phyloP scores from a whole-genome alignment of 441 rosid genomes.

The Aquilaria agallochum region DNA sequence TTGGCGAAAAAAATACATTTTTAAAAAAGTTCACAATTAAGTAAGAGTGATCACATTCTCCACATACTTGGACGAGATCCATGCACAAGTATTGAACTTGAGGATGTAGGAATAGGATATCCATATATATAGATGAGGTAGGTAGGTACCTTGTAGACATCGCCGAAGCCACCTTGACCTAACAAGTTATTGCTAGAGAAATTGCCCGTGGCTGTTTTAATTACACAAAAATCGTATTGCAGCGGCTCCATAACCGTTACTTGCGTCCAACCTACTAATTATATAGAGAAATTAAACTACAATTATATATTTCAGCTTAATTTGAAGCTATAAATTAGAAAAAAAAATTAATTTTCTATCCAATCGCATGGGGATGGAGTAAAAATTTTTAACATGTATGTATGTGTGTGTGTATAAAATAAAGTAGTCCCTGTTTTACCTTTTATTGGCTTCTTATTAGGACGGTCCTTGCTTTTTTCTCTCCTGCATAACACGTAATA shows the following conservation, averaged over 20 bases:
- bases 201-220: constrained; percentile 20
- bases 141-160: constrained; percentile 25
- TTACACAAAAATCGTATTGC: constrained; percentile 16
- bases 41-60: too few relatives aligned
- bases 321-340: too few relatives aligned
- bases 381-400: not conserved
- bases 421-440: too few relatives aligned
- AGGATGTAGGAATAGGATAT: too few relatives aligned
- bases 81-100: too few relatives aligned
- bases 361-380: not conserved
- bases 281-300: not conserved
- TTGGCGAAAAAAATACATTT: too few relatives aligned
- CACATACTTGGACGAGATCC: too few relatives aligned
- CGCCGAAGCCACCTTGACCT: constrained; percentile 35
- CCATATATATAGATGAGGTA: too few relatives aligned
- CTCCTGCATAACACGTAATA: constrained; percentile 6
- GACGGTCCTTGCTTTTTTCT: constrained; percentile 14
- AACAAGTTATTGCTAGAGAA: constrained; percentile 23
- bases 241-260: constrained; percentile 17
- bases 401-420: too few relatives aligned
- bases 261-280: constrained; percentile 1
- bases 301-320: too few relatives aligned
- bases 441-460: constrained; percentile 4
- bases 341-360: too few relatives aligned
- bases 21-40: too few relatives aligned